These are phyloP conservation scores for Globisporangium paddicum DNA, from an alignment of 352 stramenopile genomes.

Conservation along the genomic window DNA sequence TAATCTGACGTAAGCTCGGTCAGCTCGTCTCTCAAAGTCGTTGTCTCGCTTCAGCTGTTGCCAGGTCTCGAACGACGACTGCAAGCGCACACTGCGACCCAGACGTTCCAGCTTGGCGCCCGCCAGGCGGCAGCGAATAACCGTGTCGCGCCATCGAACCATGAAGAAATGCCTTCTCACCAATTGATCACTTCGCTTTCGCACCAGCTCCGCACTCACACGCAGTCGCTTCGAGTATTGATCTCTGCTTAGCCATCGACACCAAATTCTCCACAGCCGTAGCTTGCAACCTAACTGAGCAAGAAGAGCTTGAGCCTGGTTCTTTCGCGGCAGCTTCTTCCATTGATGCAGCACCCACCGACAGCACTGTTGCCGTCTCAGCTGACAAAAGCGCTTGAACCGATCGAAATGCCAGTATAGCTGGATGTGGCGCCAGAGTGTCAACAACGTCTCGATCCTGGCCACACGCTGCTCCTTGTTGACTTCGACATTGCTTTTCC, in stretches of 20 bases:
- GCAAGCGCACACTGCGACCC: neutral
- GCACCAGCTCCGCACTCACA: neutral
- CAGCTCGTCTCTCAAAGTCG: neutral
- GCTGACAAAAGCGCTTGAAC: neutral
- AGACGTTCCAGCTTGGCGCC: neutral
- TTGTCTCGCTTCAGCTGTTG: neutral
- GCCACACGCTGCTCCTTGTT: neutral
- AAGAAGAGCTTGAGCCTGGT: neutral
- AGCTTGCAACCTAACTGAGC: neutral
- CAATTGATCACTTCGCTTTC: neutral
- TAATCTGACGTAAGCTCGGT: neutral
- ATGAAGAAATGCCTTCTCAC: slow-evolving; percentile 1
- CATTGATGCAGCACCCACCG: neutral
- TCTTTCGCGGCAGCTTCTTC: neutral
- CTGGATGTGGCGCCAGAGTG: neutral
- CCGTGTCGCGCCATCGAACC: neutral
- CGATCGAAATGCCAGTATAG: neutral
- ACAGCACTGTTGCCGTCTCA: neutral
- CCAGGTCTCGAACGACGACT: neutral
- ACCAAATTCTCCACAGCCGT: neutral
- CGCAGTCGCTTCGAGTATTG: neutral
- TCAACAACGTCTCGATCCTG: neutral
- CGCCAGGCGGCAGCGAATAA: neutral
- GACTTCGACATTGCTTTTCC: neutral
- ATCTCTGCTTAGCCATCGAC: neutral